Conservation (phyloP, 768 basidiomycete species). For the Serendipita sp. region DNA sequence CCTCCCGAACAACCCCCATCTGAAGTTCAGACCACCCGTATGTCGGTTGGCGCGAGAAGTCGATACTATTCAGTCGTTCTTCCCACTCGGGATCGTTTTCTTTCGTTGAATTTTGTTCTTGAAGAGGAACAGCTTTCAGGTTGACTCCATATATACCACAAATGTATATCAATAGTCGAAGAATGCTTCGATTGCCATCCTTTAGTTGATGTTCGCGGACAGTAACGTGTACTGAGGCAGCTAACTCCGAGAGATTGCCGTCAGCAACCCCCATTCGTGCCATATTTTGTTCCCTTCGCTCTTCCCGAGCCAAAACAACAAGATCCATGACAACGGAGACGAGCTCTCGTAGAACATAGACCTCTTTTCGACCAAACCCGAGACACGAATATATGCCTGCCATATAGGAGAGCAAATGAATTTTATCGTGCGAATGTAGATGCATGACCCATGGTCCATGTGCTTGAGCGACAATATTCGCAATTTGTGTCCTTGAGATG, state of each 20-base stretch:
- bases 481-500: slow-evolving; percentile 52
- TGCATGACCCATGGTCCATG: slow-evolving; percentile 82
- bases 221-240: slow-evolving; percentile 26
- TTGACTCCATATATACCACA: slow-evolving; percentile 71
- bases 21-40: slow-evolving; percentile 94
- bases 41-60: slow-evolving; percentile 27
- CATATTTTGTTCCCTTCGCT: slow-evolving; percentile 35
- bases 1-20: slow-evolving; percentile 83
- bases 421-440: slow-evolving; percentile 58
- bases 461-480: slow-evolving; percentile 45
- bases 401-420: slow-evolving; percentile 50
- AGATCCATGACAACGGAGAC: slow-evolving; percentile 72
- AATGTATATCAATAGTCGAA: slow-evolving; percentile 54
- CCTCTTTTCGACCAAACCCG: slow-evolving; percentile 79
- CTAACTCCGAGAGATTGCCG: not conserved
- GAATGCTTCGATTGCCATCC: slow-evolving; percentile 70
- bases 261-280: not conserved
- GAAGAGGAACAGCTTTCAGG: slow-evolving; percentile 48
- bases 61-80: slow-evolving; percentile 20
- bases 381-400: slow-evolving; percentile 65
- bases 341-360: slow-evolving; percentile 69
- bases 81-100: slow-evolving; percentile 7
- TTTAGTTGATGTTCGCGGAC: slow-evolving; percentile 56
- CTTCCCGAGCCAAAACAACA: slow-evolving; percentile 70
- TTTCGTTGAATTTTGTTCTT: slow-evolving; percentile 18